Conservation (phyloP, 306 rosid genomes). For the Rosa multiflora region DNA sequence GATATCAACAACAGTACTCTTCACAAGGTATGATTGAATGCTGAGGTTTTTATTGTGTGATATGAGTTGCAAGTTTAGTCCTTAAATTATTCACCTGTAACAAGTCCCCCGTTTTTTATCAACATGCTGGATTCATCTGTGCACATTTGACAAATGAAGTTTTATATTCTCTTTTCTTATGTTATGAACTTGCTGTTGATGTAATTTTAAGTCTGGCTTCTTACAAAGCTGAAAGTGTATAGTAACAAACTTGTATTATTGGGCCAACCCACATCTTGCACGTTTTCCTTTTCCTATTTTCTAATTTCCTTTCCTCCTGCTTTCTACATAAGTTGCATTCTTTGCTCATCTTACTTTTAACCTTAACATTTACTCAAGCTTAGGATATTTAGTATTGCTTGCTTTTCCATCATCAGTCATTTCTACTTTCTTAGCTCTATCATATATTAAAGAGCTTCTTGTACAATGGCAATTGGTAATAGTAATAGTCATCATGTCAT, state of each 20-base stretch:
- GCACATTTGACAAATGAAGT: neutral
- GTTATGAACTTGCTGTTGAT: neutral
- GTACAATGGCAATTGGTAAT: neutral
- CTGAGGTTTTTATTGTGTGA: neutral
- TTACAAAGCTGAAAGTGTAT: neutral
- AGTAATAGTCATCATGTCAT: neutral
- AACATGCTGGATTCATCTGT: conserved; percentile 4
- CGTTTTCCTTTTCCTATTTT: neutral
- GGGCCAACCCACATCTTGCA: neutral
- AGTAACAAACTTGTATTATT: neutral
- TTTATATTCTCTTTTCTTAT: neutral
- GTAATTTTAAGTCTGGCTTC: neutral
- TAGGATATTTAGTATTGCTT: neutral
- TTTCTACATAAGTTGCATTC: neutral
- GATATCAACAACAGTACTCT: conserved; percentile 72
- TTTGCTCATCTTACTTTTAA: neutral
- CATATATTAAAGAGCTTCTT: neutral
- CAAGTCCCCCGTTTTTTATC: neutral
- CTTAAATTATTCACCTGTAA: neutral
- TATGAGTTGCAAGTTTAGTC: neutral
- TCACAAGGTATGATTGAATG: conserved; percentile 67
- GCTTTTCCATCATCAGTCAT: neutral
- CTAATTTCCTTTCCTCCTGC: neutral
- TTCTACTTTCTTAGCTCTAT: neutral
- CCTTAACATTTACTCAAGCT: neutral